These are phyloP conservation scores for Pseudogymnoascus sp. DNA, from an alignment of 2,329 filamentous ascomycete genomes.

Conservation along the genomic window DNA sequence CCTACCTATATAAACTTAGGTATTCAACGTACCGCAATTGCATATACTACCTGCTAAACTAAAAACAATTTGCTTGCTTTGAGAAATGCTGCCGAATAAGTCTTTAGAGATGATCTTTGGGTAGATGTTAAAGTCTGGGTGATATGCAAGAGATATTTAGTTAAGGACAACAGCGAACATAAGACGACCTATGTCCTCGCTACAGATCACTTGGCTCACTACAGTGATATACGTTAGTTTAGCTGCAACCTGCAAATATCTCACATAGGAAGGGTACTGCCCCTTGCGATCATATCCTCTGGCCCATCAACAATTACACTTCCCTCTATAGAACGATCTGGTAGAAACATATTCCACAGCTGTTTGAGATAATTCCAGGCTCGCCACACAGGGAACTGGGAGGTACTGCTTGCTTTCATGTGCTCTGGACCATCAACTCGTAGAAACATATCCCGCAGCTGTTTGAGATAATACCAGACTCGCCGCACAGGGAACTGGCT, in stretches of 20 bases:
- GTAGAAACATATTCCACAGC: too few relatives aligned
- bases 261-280: conserved; percentile 15
- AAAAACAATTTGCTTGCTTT: conserved; percentile 8
- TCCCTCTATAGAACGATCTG: neutral
- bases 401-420: too few relatives aligned
- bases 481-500: conserved; percentile 23
- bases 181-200: neutral
- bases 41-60: conserved; percentile 17
- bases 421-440: too few relatives aligned
- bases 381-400: too few relatives aligned
- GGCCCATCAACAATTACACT: too few relatives aligned
- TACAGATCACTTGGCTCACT: conserved; percentile 9
- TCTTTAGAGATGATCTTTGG: conserved; percentile 9
- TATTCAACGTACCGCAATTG: conserved; percentile 17
- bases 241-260: conserved; percentile 4
- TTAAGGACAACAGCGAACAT: conserved; percentile 1
- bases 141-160: neutral
- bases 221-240: conserved; percentile 13
- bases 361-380: too few relatives aligned
- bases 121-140: conserved; percentile 10
- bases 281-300: conserved; percentile 18
- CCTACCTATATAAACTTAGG: neutral
- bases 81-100: conserved; percentile 11
- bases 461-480: conserved; percentile 24
- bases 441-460: conserved; percentile 13